A percentile compares a stretch with the other conserved stretches of the same genome.
phyloP scores from a whole-genome alignment of 345 rosid species.

The Boechera retrofracta region DNA sequence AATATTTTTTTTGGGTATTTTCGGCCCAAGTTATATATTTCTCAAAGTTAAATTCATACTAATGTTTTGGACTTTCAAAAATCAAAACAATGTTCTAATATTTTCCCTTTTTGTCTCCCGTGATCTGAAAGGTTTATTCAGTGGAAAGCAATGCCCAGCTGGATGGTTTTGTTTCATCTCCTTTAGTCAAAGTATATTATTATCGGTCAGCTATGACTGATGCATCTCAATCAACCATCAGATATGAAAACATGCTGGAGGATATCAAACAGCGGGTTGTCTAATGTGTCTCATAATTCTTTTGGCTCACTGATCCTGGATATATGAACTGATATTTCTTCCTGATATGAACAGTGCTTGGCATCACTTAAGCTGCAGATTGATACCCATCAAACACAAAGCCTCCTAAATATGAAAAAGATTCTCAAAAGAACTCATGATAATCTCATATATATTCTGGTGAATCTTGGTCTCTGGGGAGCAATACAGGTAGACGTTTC shows the following conservation, averaged over 20 bases:
- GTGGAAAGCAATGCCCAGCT: conserved; percentile 71
- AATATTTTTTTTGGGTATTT: conserved; percentile 20
- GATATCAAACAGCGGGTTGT: conserved; percentile 66
- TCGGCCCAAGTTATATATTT: conserved; percentile 20
- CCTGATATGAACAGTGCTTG: conserved; percentile 66
- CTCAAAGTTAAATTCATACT: conserved; percentile 3
- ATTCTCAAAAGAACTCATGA: conserved; percentile 69
- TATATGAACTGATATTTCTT: conserved; percentile 37
- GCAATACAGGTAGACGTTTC: conserved; percentile 66
- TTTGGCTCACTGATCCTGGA: conserved; percentile 30
- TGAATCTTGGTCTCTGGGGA: conserved; percentile 85
- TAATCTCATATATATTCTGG: conserved; percentile 63
- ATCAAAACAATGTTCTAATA: conserved; percentile 22
- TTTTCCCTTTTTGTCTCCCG: conserved; percentile 21
- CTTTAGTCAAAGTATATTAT: conserved; percentile 62
- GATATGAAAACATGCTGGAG: conserved; percentile 50
- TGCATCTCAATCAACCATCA: conserved; percentile 43
- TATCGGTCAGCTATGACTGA: conserved; percentile 57
- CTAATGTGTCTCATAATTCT: conserved; percentile 35
- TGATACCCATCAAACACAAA: conserved; percentile 55
- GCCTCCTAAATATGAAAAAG: conserved; percentile 54
- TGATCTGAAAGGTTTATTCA: conserved; percentile 65
- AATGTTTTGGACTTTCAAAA: conserved; percentile 25
- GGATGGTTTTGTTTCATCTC: conserved; percentile 72
- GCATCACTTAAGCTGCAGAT: conserved; percentile 55